Evolutionary conservation across 345 rosid genomes (phyloP).

Genomic region (Gossypium anomalum): DNA sequence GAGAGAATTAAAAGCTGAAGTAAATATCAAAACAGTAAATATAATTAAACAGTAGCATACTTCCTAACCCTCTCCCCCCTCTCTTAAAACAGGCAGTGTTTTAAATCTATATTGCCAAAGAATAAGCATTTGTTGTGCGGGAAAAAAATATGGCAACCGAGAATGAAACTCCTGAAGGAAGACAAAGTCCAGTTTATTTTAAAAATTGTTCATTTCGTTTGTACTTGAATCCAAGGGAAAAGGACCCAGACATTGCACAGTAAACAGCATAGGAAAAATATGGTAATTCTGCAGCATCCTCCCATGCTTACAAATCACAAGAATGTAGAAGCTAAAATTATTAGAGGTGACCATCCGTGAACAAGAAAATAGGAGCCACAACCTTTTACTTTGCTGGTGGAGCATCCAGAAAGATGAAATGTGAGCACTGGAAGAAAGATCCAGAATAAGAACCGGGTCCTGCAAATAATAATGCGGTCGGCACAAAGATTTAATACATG

Average conservation of each 20-base stretch:
- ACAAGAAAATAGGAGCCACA: constrained; percentile 24
- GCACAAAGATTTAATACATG: background rate
- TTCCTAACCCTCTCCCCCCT: background rate
- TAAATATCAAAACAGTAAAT: background rate
- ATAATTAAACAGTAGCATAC: background rate
- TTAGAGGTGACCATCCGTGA: background rate
- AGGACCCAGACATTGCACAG: background rate
- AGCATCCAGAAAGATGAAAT: constrained; percentile 90
- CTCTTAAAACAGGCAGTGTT: background rate
- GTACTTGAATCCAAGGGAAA: background rate
- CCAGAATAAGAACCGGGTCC: constrained; percentile 79
- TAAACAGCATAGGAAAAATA: constrained; percentile 1
- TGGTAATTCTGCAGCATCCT: background rate
- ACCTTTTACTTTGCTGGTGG: constrained; percentile 96
- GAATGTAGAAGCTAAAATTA: background rate
- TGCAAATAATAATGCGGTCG: constrained; percentile 30
- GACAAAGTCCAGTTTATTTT: background rate
- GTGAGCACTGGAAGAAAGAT: constrained; percentile 63
- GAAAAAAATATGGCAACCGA: background rate
- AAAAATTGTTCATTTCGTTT: background rate
- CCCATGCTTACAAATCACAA: background rate
- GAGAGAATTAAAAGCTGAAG: background rate
- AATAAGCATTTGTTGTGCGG: background rate
- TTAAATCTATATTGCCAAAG: constrained; percentile 6
- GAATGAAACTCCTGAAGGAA: background rate